phyloP scores from a whole-genome alignment of 2,329 filamentous ascomycete genomes.

The Tolypocladium paradoxum region DNA sequence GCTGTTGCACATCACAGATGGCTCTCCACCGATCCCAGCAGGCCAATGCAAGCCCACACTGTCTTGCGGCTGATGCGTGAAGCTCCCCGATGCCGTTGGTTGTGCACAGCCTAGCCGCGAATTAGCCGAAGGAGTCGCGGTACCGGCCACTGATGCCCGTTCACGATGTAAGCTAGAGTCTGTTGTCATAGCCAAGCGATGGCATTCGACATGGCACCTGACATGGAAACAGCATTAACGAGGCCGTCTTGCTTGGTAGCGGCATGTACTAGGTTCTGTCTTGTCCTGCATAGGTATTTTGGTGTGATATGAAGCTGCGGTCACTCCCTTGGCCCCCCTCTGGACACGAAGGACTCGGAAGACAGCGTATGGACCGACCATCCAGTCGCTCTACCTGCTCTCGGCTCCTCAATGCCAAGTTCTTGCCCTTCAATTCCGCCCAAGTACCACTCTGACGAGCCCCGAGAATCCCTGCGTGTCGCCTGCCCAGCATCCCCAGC shows the following conservation, averaged over 20 bases:
- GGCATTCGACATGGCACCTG: neutral
- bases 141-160: neutral
- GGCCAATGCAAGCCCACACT: neutral
- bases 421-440: too few species aligned
- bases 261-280: too few species aligned
- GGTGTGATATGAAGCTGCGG: neutral
- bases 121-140: neutral
- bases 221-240: neutral
- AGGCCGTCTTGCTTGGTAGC: neutral
- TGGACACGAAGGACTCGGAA: neutral
- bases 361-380: neutral
- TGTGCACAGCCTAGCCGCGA: neutral
- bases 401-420: neutral
- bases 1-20: neutral
- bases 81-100: neutral
- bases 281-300: neutral
- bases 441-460: neutral
- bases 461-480: neutral
- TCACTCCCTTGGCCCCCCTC: neutral
- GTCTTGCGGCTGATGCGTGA: neutral
- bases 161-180: neutral
- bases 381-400: neutral
- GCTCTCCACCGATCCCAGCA: neutral
- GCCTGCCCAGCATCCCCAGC: neutral
- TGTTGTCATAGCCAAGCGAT: neutral